Evolutionary conservation across 306 rosid species (phyloP), one percentile per base, ranked within the genome.

Genomic region (Comarum palustre): DNA sequence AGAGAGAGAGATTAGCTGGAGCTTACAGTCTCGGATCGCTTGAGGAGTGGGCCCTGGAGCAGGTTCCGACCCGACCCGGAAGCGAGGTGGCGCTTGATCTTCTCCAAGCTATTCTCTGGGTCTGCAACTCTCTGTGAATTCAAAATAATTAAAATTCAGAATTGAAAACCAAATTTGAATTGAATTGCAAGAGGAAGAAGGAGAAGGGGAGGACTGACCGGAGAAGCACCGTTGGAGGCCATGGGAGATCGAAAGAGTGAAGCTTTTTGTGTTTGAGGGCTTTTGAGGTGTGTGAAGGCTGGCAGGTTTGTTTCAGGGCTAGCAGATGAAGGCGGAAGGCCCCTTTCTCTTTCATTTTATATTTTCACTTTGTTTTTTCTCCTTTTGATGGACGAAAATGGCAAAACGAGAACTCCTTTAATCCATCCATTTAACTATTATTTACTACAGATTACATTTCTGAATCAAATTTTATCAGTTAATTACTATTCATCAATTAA

Each of bases 1-100:
- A 58, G 51, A 36, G 12, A 48, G 51, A 42, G 57, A 36, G 68
- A 64, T 63, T 3, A 31, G 34, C 4, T 12, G 70, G 77, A 46
- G 5, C 4, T 70, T 88, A 95, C 99, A 14, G 97, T 92, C 85
- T 95, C 97, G 54, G 99, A 95, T 89, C 96, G 92, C 88, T 95
- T 95, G 63, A 91, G 99, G 78, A 95, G 99, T 55, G 99, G 97
- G 20, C 97, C 99, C 72, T 95, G 99, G 82, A 95, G 84, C 86
- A 92, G 76, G 72, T 82, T 90, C 76, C 92, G 82, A 58, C 96
- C 99, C 42, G 97, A 91, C 71, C 96, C 95, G 5, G 99, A 90
- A 32, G 99, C 92, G 54, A 95, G 77, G 55, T 95, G 97, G 47
- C 96, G 97, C 86, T 95, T 95, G 89, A 95, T 95, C 96, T 79